Evolutionary conservation across 1,284 basidiomycete species (phyloP), one percentile per base, ranked within the genome.

Genomic region (Boletus calvinii): DNA sequence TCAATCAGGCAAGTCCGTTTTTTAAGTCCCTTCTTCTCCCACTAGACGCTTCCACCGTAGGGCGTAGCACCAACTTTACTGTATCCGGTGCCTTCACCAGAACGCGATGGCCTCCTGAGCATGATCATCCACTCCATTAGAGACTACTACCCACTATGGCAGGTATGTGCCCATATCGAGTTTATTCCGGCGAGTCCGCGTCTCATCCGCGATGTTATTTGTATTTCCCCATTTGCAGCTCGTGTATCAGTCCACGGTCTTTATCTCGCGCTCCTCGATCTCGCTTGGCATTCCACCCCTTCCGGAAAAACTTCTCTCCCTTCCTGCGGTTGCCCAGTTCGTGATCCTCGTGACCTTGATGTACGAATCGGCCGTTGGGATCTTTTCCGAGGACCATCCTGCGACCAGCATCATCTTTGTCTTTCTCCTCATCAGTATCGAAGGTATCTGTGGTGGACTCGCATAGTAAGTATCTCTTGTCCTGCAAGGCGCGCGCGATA

Each of bases 81-180:
- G 13, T 99, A 97, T 65, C 88, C 92, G 1, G 79, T 97, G 11
- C 96, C 96, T 0, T 72, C 77, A 0, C 66, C 76, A 1, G 72
- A 80, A 35, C 64, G 74, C 36, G 74, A 85, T 65, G 76, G 87
- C 62, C 62, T 94, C 41, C 70, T 92, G 47, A 78, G 84, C 63
- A 82, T 79, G 62, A 77, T 98, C 53, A 92, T 98, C 59, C 84
- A 90, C 61, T 87, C 84, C 1, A 79, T 96, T 30, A 78, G 92
- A 31, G 96, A 99, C 66, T 99, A 96, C 68, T 98, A 98, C 70
- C 94, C 95, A 6, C 80, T 96, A 37, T 94, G 92, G 90, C 90
- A 91, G 85, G 88, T 85, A 54, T 41, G 80, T 37, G 12, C 34
- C 15, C 38, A 20, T 46, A 29, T 17, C n/a, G 17, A 26, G 12